Base-by-base conservation (phyloP, 352 stramenopile species). In the Phytopythium oedochilum region DNA sequence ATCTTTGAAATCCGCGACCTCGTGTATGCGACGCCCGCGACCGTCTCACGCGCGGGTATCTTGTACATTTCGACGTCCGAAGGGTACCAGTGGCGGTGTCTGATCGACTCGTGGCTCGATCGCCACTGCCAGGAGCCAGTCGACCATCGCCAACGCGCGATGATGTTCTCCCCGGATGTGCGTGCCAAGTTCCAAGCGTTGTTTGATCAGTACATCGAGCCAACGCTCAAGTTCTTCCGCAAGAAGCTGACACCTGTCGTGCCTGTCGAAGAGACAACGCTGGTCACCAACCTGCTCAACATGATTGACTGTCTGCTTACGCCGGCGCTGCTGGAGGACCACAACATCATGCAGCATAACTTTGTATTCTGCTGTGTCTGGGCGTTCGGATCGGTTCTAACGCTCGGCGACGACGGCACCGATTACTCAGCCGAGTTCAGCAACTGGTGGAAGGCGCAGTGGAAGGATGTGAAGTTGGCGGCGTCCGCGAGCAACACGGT, bases 1-100 rank as follows among this genome's bases (percentile, higher is more conserved):
- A 97, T 99, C 59, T 98, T 99, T 63, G 96, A 99, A 70, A 98
- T 99, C 61, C 83, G 92, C 25, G 92, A 98, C 73, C 77, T 99
- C 18, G 86, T 96, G 52, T 98, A 98, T 57, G 96, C 95, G 18
- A 98, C 95, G 22, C 96, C 96, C 4, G 94, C 96, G 11, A 98
- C 96, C 0, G 95, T 98, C 10, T 97, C 86, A 20, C 91, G 96
- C 17, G 95, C 96, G 23, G 95, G 94, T 48, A 98, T 99, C 44
- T 55, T 99, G 36, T 98, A 98, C 66, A 98, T 98, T 52, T 98
- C 88, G 15, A 97, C 92, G 0, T 96, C 94, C 0, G 89, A 97
- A 35, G 96, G 94, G 0, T 97, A 96, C 43, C 96, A 98, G 64
- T 98, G 96, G 96, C 70, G 86, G 32, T 97, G 87, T 20, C 72